Percentiles rank a stretch among this genome's conserved stretches.
Evolutionary conservation across 495 filamentous ascomycete species (phyloP).

Genomic region (Penicillium egyptiacum): DNA sequence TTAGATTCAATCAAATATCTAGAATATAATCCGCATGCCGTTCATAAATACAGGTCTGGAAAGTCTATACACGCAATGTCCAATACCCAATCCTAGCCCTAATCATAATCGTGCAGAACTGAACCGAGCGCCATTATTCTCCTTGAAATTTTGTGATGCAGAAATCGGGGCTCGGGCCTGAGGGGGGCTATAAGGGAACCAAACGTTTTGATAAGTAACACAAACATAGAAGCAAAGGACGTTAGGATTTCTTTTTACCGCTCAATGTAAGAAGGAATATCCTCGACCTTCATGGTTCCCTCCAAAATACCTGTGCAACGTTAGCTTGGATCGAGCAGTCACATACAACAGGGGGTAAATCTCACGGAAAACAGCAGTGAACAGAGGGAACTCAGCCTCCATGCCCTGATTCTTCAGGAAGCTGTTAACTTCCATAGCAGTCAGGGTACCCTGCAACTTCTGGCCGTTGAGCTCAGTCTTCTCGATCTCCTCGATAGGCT

Average conservation of each 20-base stretch:
- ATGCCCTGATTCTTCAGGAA: slow-evolving; percentile 76
- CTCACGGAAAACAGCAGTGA: slow-evolving; percentile 75
- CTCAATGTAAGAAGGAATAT: slow-evolving; percentile 48
- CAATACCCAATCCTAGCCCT: slow-evolving; percentile 12
- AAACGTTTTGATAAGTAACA: slow-evolving; percentile 36
- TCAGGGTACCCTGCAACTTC: slow-evolving; percentile 92
- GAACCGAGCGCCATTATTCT: slow-evolving; percentile 25
- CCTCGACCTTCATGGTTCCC: slow-evolving; percentile 43
- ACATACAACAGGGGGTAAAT: neutral
- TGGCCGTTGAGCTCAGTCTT: slow-evolving; percentile 90
- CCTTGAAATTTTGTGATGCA: slow-evolving; percentile 16
- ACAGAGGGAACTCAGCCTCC: slow-evolving; percentile 85
- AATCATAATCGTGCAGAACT: slow-evolving; percentile 27
- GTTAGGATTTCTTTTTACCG: slow-evolving; percentile 41
- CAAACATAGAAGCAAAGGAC: slow-evolving; percentile 22
- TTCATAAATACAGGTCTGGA: slow-evolving; percentile 14
- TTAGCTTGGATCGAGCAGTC: slow-evolving; percentile 17
- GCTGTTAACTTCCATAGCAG: slow-evolving; percentile 82
- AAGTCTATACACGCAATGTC: slow-evolving; percentile 18
- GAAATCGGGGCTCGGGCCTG: slow-evolving; percentile 21
- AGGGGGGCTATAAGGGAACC: slow-evolving; percentile 27
- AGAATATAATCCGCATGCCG: slow-evolving; percentile 2
- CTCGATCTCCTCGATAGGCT: slow-evolving; percentile 85
- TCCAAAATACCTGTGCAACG: slow-evolving; percentile 37
- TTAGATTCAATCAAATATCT: neutral